Evolutionary conservation across 306 rosid genomes (phyloP).

Genomic region (Corylus heterophylla): DNA sequence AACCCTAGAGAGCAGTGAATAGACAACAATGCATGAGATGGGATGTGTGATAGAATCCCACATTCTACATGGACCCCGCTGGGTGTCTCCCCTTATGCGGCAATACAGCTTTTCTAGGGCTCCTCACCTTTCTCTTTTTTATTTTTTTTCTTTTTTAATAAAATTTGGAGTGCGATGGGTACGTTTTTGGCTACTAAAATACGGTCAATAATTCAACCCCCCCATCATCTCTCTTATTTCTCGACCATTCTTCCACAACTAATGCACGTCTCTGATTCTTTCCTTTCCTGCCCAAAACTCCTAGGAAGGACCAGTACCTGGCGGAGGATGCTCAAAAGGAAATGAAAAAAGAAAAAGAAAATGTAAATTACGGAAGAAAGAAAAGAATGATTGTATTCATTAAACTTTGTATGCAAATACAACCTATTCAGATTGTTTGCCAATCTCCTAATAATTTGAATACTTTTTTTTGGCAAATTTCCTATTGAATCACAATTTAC

Average conservation of each 20-base stretch:
- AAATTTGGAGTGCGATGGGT: conserved; percentile 4
- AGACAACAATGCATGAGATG: conserved; percentile 48
- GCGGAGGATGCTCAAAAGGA: too few relatives aligned
- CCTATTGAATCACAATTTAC: too few relatives aligned
- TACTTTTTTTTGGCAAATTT: too few relatives aligned
- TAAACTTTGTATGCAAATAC: too few relatives aligned
- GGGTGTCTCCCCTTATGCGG: conserved; percentile 67
- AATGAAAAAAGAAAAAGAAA: too few relatives aligned
- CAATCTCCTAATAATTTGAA: too few relatives aligned
- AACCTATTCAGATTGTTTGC: too few relatives aligned
- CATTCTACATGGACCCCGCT: conserved; percentile 56
- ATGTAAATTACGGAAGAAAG: too few relatives aligned
- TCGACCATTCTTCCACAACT: neutral
- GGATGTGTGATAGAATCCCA: conserved; percentile 45
- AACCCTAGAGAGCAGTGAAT: conserved; percentile 19
- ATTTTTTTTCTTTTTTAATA: neutral
- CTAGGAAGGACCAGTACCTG: neutral
- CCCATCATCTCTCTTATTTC: conserved; percentile 4
- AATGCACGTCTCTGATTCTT: neutral
- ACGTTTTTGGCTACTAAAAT: neutral
- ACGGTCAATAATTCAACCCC: conserved; percentile 29
- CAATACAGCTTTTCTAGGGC: conserved; percentile 43
- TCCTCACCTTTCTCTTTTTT: conserved; percentile 7
- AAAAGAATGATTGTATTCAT: too few relatives aligned
- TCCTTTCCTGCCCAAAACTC: neutral